Evolutionary conservation across 306 rosid species (phyloP), one percentile per base, ranked within the genome.

Genomic region (Chamaecrista fasciculata): DNA sequence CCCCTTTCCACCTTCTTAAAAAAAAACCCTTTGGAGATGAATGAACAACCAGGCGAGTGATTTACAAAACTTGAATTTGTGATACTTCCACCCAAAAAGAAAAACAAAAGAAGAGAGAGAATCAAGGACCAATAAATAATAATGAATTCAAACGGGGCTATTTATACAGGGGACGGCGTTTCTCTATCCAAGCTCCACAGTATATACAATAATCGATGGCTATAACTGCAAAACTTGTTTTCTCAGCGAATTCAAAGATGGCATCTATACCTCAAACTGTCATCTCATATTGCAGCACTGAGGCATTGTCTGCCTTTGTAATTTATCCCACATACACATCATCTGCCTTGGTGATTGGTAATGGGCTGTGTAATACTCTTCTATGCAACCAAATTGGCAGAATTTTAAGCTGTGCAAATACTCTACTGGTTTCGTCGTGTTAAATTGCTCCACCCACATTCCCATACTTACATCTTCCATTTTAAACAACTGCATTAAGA

Each of bases 401-500:
- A 85, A 91, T 46, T 47, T 82, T 18, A 86, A 69, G 90, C 87
- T 89, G 68, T 91, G 97, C 20, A 64, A 42, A 75, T 91, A 91
- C 48, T 77, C 44, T 3, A 91, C 96, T n/a, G 79, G 75, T 66
- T 58, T 89, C 21, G 90, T 69, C 57, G 76, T 61, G 87, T 86
- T 91, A 78, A 89, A 91, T 70, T 85, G 76, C 72, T 85, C 86
- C 6, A 91, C 91, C 97, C 97, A 91, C 97, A 89, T 80, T 80
- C 97, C 97, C 97, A 91, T 83, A 66, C 97, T 91, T 75, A 91
- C 97, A 59, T 91, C 97, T 80, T 91, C 97, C 97, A 91, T 91
- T 81, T 91, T 91, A 62, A 91, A 91, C 75, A 91, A 70, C 97
- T 91, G 87, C 86, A 77, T 46, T 39, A 58, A 23, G 33, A 65